A percentile compares a stretch with the other conserved stretches of the same genome.
Conservation (phyloP, 129 eudicot genomes). For the Helianthus tuberosus region DNA sequence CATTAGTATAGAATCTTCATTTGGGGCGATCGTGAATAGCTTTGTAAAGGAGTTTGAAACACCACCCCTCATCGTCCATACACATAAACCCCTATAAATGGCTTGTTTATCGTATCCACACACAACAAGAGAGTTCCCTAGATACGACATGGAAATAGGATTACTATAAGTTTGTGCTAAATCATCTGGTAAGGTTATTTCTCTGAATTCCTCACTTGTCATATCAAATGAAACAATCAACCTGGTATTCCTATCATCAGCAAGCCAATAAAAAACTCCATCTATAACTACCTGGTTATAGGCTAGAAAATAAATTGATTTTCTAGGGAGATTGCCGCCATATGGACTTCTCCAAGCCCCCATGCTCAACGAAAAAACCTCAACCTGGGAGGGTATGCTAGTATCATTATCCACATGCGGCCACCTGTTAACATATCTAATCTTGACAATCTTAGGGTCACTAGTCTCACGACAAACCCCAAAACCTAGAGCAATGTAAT, state of each 20-base stretch:
- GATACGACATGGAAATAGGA: too few relatives aligned
- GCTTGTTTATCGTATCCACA: neutral
- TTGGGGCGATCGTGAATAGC: neutral
- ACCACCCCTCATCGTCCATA: neutral
- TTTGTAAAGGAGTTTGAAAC: neutral
- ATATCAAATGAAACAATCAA: constrained; percentile 45
- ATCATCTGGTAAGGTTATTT: constrained; percentile 24
- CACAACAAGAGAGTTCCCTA: neutral
- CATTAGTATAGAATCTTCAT: neutral
- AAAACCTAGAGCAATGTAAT: constrained; percentile 37
- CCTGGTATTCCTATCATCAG: neutral
- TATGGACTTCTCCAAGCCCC: constrained; percentile 33
- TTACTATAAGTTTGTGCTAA: too few relatives aligned
- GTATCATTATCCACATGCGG: too few relatives aligned
- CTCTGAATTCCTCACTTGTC: constrained; percentile 35
- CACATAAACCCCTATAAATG: neutral
- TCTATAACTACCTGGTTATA: too few relatives aligned
- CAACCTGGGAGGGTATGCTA: too few relatives aligned
- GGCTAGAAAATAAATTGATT: neutral
- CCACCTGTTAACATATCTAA: constrained; percentile 17
- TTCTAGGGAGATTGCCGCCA: constrained; percentile 3
- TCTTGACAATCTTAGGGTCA: constrained; percentile 34
- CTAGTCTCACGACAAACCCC: constrained; percentile 37
- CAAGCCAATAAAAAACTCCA: constrained; percentile 34
- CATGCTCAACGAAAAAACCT: constrained; percentile 2